phyloP scores from a whole-genome alignment of 768 basidiomycete genomes.

The Kwoniella bestiolae region DNA sequence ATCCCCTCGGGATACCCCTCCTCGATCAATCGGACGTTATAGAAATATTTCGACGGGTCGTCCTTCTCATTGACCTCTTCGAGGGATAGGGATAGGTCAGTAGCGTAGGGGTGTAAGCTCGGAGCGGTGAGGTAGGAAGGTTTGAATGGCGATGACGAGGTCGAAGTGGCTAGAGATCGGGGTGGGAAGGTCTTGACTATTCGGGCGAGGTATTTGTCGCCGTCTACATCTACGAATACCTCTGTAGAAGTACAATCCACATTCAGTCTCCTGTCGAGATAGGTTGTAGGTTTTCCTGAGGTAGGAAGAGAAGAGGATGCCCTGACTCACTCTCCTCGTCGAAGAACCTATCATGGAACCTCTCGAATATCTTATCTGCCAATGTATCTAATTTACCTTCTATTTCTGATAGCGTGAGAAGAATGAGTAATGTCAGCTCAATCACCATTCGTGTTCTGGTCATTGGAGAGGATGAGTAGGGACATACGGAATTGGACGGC shows the following conservation, averaged over 20 bases:
- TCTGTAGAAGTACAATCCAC: too few relatives aligned
- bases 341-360: slow-evolving; percentile 96
- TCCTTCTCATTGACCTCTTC: slow-evolving; percentile 75
- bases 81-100: slow-evolving; percentile 74
- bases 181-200: slow-evolving; percentile 74
- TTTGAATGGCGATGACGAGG: slow-evolving; percentile 40
- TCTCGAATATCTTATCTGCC: slow-evolving; percentile 91
- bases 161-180: slow-evolving; percentile 50
- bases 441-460: background rate
- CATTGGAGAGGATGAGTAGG: background rate
- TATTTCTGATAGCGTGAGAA: slow-evolving; percentile 68
- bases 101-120: slow-evolving; percentile 69
- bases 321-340: slow-evolving; percentile 76
- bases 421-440: background rate
- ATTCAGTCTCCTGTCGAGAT: too few relatives aligned
- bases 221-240: slow-evolving; percentile 82
- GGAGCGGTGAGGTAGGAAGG: background rate
- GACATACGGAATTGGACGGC: slow-evolving; percentile 90
- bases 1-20: slow-evolving; percentile 38
- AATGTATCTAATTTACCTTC: slow-evolving; percentile 94
- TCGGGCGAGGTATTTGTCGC: slow-evolving; percentile 83
- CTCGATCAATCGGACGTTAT: slow-evolving; percentile 78
- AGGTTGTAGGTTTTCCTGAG: too few relatives aligned
- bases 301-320: background rate
- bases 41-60: slow-evolving; percentile 80